A percentile compares a stretch with the other conserved stretches of the same genome.
Conservation (phyloP, 768 basidiomycete species). For the Suillus fuscotomentosus region DNA sequence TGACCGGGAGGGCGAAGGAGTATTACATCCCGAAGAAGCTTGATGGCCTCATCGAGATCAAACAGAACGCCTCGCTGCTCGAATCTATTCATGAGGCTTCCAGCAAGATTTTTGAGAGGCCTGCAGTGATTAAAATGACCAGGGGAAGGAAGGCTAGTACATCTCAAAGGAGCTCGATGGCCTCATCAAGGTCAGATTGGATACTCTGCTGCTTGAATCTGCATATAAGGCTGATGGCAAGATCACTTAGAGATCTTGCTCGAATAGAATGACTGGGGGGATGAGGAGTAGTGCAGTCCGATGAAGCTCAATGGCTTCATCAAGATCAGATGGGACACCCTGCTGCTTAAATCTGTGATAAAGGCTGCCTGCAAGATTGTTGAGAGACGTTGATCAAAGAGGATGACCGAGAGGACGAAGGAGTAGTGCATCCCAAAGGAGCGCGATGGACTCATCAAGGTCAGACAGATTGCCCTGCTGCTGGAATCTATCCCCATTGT, state of each 20-base stretch:
- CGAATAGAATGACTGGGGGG: no score
- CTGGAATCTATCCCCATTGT: no score
- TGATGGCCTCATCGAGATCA: not conserved
- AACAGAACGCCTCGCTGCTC: not conserved
- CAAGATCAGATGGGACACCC: no score
- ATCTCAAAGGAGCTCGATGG: not conserved
- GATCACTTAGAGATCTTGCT: not conserved
- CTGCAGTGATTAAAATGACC: not conserved
- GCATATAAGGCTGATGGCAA: constrained; percentile 16
- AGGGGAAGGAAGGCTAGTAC: not conserved
- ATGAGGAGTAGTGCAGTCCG: no score
- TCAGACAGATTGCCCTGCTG: no score
- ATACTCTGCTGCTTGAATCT: constrained; percentile 19
- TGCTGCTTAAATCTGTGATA: no score
- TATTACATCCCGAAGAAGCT: not conserved
- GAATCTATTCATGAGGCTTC: not conserved
- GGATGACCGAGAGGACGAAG: no score
- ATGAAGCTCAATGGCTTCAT: no score
- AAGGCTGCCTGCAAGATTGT: no score
- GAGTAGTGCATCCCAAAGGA: no score
- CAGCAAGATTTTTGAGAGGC: not conserved
- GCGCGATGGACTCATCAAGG: no score
- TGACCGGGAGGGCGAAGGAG: constrained; percentile 9
- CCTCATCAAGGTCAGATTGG: not conserved
- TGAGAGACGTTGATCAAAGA: no score